phyloP scores from a whole-genome alignment of 345 rosid genomes.

The Streptanthus diversifolius region DNA sequence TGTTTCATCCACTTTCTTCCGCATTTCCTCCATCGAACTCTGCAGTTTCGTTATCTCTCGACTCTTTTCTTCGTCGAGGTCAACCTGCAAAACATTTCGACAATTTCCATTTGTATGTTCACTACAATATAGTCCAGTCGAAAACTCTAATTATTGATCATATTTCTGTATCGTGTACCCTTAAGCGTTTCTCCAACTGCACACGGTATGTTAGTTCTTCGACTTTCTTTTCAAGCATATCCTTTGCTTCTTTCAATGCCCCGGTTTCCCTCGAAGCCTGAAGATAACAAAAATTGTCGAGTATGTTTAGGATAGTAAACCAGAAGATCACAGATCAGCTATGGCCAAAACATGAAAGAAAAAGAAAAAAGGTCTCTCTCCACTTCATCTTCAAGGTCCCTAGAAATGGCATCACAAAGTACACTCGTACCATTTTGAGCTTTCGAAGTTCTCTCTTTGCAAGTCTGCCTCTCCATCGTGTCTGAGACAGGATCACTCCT shows the following conservation, averaged over 20 bases:
- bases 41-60: slow-evolving; percentile 51
- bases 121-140: not conserved
- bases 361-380: not conserved
- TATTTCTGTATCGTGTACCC: slow-evolving; percentile 37
- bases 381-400: not conserved
- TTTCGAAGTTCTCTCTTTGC: slow-evolving; percentile 63
- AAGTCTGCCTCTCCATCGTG: slow-evolving; percentile 74
- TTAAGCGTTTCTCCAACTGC: slow-evolving; percentile 60
- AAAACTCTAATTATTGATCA: not conserved
- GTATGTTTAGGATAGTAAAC: not conserved
- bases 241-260: slow-evolving; percentile 69
- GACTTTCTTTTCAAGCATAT: slow-evolving; percentile 59
- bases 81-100: slow-evolving; percentile 38
- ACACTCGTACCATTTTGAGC: slow-evolving; percentile 62
- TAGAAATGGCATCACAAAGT: not conserved
- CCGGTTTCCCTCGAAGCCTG: slow-evolving; percentile 75
- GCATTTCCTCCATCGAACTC: slow-evolving; percentile 49
- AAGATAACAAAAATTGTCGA: not conserved
- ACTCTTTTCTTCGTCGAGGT: slow-evolving; percentile 59
- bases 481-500: slow-evolving; percentile 58
- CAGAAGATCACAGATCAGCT: not conserved
- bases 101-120: not conserved
- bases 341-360: not conserved
- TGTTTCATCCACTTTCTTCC: slow-evolving; percentile 46
- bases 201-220: slow-evolving; percentile 71